phyloP scores from a whole-genome alignment of 192 early-diverging fungal genomes.

The Podila minutissima region DNA sequence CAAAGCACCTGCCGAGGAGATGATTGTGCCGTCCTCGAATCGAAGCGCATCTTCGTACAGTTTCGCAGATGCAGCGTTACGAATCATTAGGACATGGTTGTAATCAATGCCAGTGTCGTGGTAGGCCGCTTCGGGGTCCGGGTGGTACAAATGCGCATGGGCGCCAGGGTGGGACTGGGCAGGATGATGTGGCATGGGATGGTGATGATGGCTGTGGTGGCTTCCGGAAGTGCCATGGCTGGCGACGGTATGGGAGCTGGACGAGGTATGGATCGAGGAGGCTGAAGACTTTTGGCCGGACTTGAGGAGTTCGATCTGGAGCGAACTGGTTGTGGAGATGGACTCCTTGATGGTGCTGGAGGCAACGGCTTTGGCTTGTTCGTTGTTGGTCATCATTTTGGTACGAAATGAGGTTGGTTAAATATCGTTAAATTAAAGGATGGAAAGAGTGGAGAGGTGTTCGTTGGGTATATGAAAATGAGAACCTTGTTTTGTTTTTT shows the following conservation, averaged over 20 bases:
- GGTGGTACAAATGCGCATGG: slow-evolving; percentile 40
- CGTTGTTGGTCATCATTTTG: slow-evolving; percentile 19
- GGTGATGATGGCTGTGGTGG: slow-evolving; percentile 23
- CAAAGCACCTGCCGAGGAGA: slow-evolving; percentile 93
- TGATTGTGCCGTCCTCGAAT: slow-evolving; percentile 85
- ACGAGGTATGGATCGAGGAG: slow-evolving; percentile 11
- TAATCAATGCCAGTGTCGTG: slow-evolving; percentile 73
- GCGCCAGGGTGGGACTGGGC: slow-evolving; percentile 38
- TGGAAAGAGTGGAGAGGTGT: slow-evolving; percentile 1
- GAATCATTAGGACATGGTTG: slow-evolving; percentile 84
- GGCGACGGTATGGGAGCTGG: slow-evolving; percentile 1
- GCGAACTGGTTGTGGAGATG: not conserved
- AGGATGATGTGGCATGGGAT: not conserved
- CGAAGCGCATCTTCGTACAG: slow-evolving; percentile 94
- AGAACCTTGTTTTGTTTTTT: not conserved
- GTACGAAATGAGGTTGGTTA: not conserved
- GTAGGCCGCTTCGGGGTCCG: slow-evolving; percentile 46
- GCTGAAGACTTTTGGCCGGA: not conserved
- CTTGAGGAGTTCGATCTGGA: slow-evolving; percentile 1
- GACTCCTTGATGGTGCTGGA: not conserved
- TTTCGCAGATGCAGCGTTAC: slow-evolving; percentile 85
- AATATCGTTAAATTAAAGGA: not conserved
- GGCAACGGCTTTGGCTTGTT: slow-evolving; percentile 10
- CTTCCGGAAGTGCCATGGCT: not conserved
- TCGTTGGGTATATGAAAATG: not conserved